Base-by-base conservation (phyloP, 805 yeast species). In the Tetrapisispora namnaoensis region DNA sequence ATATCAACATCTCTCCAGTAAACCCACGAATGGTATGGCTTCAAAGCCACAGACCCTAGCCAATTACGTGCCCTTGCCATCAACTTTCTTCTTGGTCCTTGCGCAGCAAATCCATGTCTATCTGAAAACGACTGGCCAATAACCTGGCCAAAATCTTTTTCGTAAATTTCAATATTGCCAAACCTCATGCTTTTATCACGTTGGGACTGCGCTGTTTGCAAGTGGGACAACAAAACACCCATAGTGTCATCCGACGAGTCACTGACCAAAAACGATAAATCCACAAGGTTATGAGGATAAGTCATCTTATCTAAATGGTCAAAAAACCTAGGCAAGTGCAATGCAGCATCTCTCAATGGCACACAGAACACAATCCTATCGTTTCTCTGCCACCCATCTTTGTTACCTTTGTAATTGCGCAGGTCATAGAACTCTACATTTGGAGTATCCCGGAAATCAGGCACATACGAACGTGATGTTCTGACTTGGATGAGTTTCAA, bases 1-100 rank as follows among this genome's bases (percentile, higher is more conserved):
- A 86, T 80, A 60, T 86, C 95, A 1, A 79, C 93, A 65, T 86
- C 95, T 70, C 95, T 74, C 95, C 95, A 86, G 61, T 85, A 85
- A 13, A 86, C 91, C 95, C 95, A 86, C 0, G 91, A 83, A 64
- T 86, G 95, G 59, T 86, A 82, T 3, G 95, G 88, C 59, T 83
- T 79, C 50, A 86, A 70, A 0, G 93, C 86, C 40, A 77, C 77
- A 1, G 86, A 75, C 6, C 86, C 76, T 43, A 86, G 68, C 95
- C 95, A 86, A 61, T 86, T 86, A 66, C 95, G 73, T 1, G 95
- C 93, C 50, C 91, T 74, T 1, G 90, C 95, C 95, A 86, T 86
- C 55, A 86, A 66, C 60, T 86, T 86, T 55, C 95, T 72, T 61
- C 95, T 76, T 38, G 83, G 81, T 17, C 95, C 95, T 66, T 86